Base-by-base conservation (phyloP, 106 monocot species). In the Dendrobium chrysotoxum region DNA sequence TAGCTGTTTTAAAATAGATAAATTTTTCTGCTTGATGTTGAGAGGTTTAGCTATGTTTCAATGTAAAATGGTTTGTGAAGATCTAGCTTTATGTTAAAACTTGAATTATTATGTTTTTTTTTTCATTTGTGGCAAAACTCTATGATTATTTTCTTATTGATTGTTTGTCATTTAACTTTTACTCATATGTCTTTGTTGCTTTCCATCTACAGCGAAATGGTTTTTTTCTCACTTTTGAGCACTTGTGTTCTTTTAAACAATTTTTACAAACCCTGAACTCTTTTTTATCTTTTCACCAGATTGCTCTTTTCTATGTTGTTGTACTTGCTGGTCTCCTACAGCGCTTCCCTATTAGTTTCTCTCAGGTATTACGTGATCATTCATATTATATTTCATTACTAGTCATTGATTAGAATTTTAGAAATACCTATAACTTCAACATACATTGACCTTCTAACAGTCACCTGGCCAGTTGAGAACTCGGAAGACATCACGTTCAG, bases 291-390 rank as follows among this genome's bases (percentile, higher is more conserved):
- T 78, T 86, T 28, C 25, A 77, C 47, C 86, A 99, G 98, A 85
- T 95, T 81, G 83, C 86, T 65, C 79, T 99, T 81, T 95, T 99
- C 82, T 99, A 95, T 77, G 68, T 95, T 81, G 93, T 87, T 72
- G 88, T 99, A 77, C 89, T 99, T 78, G 91, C 88, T 57, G 98
- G 88, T 7, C 83, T 95, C 30, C 81, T 99, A 21, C 92, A 99
- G 44, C 95, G 95, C 70, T 93, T 99, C 72, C 92, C 92, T 13
- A 83, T 95, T 72, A 91, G 88, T 72, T 99, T 99, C 85, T 93
- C 98, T 40, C 91, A 94, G 92, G 98, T 93, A 66, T 76, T 72
- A 72, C 40, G 16, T 72, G 18, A 28, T 76, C 45, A 25, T 45
- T 28, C 20, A 47, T 38, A 50, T 13, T 77, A 21, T 50, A 35